A percentile compares a stretch with the other conserved stretches of the same genome.
phyloP scores from a whole-genome alignment of 352 stramenopile genomes.

The Plasmopara muralis region DNA sequence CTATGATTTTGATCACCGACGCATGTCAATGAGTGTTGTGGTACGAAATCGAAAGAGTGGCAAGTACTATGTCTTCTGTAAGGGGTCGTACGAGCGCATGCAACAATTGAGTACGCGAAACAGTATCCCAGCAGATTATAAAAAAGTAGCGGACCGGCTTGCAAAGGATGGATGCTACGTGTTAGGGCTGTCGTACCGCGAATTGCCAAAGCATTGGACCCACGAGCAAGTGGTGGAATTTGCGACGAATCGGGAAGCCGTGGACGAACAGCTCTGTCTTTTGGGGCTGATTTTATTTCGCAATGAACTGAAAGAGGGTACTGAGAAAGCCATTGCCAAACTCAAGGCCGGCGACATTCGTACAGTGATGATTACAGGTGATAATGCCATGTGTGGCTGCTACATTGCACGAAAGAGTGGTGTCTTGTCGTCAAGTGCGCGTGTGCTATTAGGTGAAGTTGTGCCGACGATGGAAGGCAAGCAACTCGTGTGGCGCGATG shows the following conservation, averaged over 20 bases:
- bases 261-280: constrained; percentile 70
- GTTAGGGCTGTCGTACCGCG: constrained; percentile 70
- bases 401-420: constrained; percentile 67
- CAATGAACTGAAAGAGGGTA: constrained; percentile 86
- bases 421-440: constrained; percentile 38
- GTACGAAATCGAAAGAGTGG: constrained; percentile 53
- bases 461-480: constrained; percentile 19
- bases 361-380: constrained; percentile 84
- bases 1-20: constrained; percentile 89
- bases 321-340: constrained; percentile 60
- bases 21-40: constrained; percentile 89
- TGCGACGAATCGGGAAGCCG: constrained; percentile 49
- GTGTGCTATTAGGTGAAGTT: constrained; percentile 62
- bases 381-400: constrained; percentile 75
- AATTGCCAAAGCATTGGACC: constrained; percentile 28
- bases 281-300: constrained; percentile 86
- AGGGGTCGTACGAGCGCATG: constrained; percentile 87
- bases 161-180: constrained; percentile 86
- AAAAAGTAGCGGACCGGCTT: constrained; percentile 39
- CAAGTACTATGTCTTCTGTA: constrained; percentile 76
- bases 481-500: constrained; percentile 56
- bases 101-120: constrained; percentile 38
- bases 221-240: too few species aligned
- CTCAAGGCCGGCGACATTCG: constrained; percentile 75
- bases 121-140: constrained; percentile 70